These are phyloP conservation scores for Aspergillus proliferans DNA, from an alignment of 2,329 filamentous ascomycete genomes.

Conservation along the genomic window DNA sequence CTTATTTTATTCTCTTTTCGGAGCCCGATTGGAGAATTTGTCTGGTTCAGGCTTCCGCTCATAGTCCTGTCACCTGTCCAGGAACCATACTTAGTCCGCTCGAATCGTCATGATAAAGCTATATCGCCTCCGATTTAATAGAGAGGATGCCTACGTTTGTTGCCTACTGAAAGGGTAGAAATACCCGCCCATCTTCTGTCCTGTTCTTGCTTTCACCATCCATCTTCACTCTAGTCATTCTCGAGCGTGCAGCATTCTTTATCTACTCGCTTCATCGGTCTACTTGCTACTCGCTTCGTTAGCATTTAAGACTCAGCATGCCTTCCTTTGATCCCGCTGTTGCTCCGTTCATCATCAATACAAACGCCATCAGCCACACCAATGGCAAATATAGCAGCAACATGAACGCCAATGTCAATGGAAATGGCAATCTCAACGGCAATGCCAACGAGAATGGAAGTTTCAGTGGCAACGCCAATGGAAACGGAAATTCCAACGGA, in stretches of 20 bases:
- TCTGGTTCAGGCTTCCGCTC: too few species aligned
- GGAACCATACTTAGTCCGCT: too few species aligned
- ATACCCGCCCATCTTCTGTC: not conserved
- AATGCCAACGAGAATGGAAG: not conserved
- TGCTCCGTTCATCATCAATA: not conserved
- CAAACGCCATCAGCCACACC: not conserved
- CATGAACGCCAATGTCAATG: not conserved
- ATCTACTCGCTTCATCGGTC: not conserved
- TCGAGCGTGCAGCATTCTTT: not conserved
- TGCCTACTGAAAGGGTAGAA: not conserved
- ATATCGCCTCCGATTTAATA: not conserved
- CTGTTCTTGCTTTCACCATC: not conserved
- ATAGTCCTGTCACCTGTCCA: too few species aligned
- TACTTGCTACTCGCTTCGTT: not conserved
- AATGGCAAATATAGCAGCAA: not conserved
- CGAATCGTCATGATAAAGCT: not conserved
- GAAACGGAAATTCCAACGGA: not conserved
- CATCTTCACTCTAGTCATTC: not conserved
- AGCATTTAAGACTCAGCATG: not conserved
- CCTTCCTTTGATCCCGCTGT: not conserved
- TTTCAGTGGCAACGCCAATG: not conserved
- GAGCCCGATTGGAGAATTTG: too few species aligned
- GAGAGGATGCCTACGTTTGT: not conserved
- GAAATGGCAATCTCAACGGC: not conserved
- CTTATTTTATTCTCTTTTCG: too few species aligned